A percentile compares a stretch with the other conserved stretches of the same genome.
Evolutionary conservation across 2,329 filamentous ascomycete species (phyloP).

Genomic region (Alternaria sp.): DNA sequence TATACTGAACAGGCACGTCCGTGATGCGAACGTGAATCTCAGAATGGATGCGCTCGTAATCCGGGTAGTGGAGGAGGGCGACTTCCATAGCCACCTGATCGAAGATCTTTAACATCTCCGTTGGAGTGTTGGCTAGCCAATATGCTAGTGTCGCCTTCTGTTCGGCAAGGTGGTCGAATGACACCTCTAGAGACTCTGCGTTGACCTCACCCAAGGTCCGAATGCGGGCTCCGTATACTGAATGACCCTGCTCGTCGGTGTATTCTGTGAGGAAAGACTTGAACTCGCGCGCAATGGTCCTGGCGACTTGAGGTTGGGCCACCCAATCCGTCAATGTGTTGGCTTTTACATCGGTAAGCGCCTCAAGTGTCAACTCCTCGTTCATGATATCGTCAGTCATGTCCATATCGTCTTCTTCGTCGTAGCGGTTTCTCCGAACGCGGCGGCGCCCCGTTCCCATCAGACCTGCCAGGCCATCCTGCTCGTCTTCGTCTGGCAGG

Average conservation of each 20-base stretch:
- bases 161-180: constrained; percentile 88
- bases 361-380: constrained; percentile 91
- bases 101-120: constrained; percentile 95
- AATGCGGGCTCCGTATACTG: constrained; percentile 94
- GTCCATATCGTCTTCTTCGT: constrained; percentile 90
- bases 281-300: constrained; percentile 95
- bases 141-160: constrained; percentile 94
- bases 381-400: constrained; percentile 95
- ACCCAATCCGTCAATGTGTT: constrained; percentile 96
- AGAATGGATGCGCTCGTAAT: constrained; percentile 96
- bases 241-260: constrained; percentile 85
- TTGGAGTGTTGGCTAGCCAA: constrained; percentile 92
- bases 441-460: constrained; percentile 84
- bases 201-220: constrained; percentile 97
- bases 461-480: constrained; percentile 83
- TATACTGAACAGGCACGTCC: constrained; percentile 93
- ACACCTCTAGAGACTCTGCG: constrained; percentile 94
- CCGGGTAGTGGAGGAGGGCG: constrained; percentile 92
- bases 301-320: constrained; percentile 84
- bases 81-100: constrained; percentile 97
- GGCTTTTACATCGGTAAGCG: constrained; percentile 90
- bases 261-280: constrained; percentile 97
- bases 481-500: constrained; percentile 82
- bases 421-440: constrained; percentile 86
- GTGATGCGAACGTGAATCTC: constrained; percentile 98